phyloP scores from a whole-genome alignment of 2,329 filamentous ascomycete species.

The Venturiaceae sp. region DNA sequence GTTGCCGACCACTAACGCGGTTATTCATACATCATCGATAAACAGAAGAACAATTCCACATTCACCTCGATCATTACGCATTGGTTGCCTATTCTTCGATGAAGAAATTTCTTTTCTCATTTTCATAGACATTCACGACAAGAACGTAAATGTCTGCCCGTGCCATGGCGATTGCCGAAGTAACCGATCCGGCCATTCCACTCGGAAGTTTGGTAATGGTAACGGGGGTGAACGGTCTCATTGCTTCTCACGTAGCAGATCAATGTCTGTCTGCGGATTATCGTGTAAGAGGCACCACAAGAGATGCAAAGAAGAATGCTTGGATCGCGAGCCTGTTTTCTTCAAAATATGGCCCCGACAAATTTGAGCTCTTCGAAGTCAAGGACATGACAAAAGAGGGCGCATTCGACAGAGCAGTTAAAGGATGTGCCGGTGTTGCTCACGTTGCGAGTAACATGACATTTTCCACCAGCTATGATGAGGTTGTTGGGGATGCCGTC shows the following conservation, averaged over 20 bases:
- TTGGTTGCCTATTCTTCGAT: too few relatives aligned
- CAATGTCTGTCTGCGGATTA: slow-evolving; percentile 5
- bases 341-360: slow-evolving; percentile 14
- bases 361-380: slow-evolving; percentile 20
- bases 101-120: too few relatives aligned
- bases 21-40: too few relatives aligned
- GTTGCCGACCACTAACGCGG: too few relatives aligned
- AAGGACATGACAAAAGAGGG: slow-evolving; percentile 16
- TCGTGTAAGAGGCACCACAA: not conserved
- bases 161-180: too few relatives aligned
- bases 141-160: too few relatives aligned
- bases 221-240: slow-evolving; percentile 6
- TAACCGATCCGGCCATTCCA: slow-evolving; percentile 1
- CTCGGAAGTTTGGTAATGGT: slow-evolving; percentile 5
- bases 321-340: slow-evolving; percentile 22
- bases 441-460: slow-evolving; percentile 6
- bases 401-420: not conserved
- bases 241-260: slow-evolving; percentile 5
- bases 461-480: not conserved
- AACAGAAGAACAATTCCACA: too few relatives aligned
- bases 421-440: not conserved
- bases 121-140: too few relatives aligned
- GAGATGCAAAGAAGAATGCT: slow-evolving; percentile 1
- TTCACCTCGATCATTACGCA: too few relatives aligned
- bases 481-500: slow-evolving; percentile 3